Conservation (phyloP, 805 yeast genomes). For the Candida boleticola region DNA sequence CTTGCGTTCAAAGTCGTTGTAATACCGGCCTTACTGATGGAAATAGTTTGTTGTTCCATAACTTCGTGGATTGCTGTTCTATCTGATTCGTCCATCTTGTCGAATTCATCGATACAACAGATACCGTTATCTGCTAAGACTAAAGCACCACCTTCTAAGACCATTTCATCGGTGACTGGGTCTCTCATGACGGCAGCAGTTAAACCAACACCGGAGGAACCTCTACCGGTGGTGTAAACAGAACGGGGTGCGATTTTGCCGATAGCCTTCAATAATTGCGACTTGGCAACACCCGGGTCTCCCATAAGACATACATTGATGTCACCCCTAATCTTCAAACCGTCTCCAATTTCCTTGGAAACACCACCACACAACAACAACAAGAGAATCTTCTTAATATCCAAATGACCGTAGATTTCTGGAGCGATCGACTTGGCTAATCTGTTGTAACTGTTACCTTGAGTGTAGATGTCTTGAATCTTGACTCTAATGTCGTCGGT, state of each 20-base stretch:
- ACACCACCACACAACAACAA: constrained; percentile 92
- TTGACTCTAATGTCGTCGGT: constrained; percentile 54
- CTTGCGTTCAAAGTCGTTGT: constrained; percentile 95
- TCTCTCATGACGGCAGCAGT: constrained; percentile 99
- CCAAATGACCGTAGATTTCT: constrained; percentile 91
- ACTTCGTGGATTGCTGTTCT: constrained; percentile 98
- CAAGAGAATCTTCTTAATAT: constrained; percentile 87
- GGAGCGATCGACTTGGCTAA: constrained; percentile 93
- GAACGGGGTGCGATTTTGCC: constrained; percentile 94
- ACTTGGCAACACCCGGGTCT: constrained; percentile 99
- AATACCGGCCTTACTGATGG: constrained; percentile 96
- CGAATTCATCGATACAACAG: constrained; percentile 98
- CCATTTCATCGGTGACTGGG: constrained; percentile 98
- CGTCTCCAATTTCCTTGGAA: constrained; percentile 91
- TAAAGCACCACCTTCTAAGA: constrained; percentile 96
- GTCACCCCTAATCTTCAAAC: constrained; percentile 96
- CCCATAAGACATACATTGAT: constrained; percentile 96
- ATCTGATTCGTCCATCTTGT: constrained; percentile 96
- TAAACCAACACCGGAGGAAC: constrained; percentile 97
- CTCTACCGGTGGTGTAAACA: constrained; percentile 96
- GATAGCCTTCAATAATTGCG: constrained; percentile 89
- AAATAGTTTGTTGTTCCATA: constrained; percentile 98
- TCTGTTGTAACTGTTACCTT: constrained; percentile 74
- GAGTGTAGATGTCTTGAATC: constrained; percentile 51
- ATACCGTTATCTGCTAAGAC: constrained; percentile 97